A percentile compares a stretch with the other conserved stretches of the same genome.
Conservation (phyloP, 345 rosid genomes). For the Lepidium africanum region DNA sequence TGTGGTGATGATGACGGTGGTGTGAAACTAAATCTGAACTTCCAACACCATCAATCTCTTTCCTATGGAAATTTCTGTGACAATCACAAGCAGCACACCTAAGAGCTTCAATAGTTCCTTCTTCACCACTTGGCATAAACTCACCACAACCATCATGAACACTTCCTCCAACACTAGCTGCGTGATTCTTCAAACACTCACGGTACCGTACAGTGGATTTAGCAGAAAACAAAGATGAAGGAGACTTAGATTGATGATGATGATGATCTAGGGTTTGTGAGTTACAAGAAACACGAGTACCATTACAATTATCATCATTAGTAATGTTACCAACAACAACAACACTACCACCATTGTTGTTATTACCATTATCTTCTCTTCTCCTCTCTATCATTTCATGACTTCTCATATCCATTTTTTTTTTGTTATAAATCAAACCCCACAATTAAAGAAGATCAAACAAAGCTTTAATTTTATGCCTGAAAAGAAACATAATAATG, state of each 20-base stretch:
- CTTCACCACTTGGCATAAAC: conserved; percentile 96
- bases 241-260: conserved; percentile 28
- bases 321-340: not conserved
- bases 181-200: conserved; percentile 90
- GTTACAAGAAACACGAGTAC: conserved; percentile 34
- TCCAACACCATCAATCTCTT: conserved; percentile 43
- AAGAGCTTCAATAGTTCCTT: conserved; percentile 71
- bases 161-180: conserved; percentile 77
- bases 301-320: conserved; percentile 23
- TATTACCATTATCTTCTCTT: conserved; percentile 39
- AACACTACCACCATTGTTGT: conserved; percentile 21
- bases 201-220: conserved; percentile 41
- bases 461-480: conserved; percentile 7
- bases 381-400: conserved; percentile 40
- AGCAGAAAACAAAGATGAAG: conserved; percentile 4
- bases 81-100: conserved; percentile 93
- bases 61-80: conserved; percentile 93
- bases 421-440: not conserved
- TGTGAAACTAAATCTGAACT: conserved; percentile 1
- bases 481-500: conserved; percentile 25
- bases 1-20: not conserved
- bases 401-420: conserved; percentile 27
- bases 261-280: conserved; percentile 72
- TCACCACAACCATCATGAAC: conserved; percentile 90
- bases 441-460: conserved; percentile 6